Percentiles rank a stretch among this genome's conserved stretches.
phyloP scores from a whole-genome alignment of 2,329 filamentous ascomycete species.

The Westerdykella sp. region DNA sequence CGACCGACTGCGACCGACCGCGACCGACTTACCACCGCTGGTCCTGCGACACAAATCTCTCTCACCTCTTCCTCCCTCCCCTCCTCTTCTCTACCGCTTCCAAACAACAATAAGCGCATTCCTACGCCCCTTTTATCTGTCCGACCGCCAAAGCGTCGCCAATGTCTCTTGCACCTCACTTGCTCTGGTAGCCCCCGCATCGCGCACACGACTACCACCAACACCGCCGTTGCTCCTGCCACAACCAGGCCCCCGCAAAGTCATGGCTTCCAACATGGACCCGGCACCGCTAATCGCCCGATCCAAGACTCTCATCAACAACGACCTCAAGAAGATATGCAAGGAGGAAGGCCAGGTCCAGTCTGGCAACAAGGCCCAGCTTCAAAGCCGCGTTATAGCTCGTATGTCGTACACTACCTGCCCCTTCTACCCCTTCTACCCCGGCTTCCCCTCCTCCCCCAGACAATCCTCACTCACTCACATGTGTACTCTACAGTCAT shows the following conservation, averaged over 20 bases:
- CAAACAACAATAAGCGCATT: too few species aligned
- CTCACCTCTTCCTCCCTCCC: too few species aligned
- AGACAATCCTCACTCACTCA: neutral
- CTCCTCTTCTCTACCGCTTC: too few species aligned
- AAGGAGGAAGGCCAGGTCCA: slow-evolving; percentile 61
- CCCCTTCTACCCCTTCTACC: neutral
- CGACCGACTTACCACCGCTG: too few species aligned
- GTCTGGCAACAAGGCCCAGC: slow-evolving; percentile 75
- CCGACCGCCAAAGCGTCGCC: slow-evolving; percentile 4
- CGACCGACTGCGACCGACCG: too few species aligned
- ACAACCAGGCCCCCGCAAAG: slow-evolving; percentile 15
- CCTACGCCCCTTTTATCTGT: neutral
- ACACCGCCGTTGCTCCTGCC: neutral
- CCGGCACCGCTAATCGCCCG: slow-evolving; percentile 35
- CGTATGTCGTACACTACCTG: slow-evolving; percentile 53
- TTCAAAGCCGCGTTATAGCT: slow-evolving; percentile 71
- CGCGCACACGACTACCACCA: too few species aligned
- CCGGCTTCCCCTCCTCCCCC: neutral
- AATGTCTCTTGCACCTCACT: too few species aligned
- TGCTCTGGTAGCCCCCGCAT: too few species aligned
- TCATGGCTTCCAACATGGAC: slow-evolving; percentile 33
- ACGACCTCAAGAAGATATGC: slow-evolving; percentile 70
- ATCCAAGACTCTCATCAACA: slow-evolving; percentile 53
- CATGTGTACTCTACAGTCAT: slow-evolving; percentile 31
- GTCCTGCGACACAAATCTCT: too few species aligned